Evolutionary conservation across 768 basidiomycete species (phyloP), one percentile per base, ranked within the genome.

Genomic region (Mycena rebaudengoi): DNA sequence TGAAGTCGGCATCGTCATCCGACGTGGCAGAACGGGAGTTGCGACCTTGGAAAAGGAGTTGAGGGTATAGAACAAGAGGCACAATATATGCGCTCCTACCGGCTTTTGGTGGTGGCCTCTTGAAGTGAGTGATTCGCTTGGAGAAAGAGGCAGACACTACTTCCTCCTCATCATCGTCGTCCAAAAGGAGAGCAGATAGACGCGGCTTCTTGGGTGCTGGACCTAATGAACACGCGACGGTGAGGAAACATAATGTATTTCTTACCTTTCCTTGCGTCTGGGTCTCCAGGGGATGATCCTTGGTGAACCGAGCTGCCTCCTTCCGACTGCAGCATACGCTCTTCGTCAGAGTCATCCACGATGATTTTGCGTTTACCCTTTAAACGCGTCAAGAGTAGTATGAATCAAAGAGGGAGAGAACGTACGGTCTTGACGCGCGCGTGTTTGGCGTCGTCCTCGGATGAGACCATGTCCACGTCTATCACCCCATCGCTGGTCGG

Each of bases 261-360:
- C 45, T 30, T 5, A 49, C 80, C 74, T 70, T 79, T 76, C 25
- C 71, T 71, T 13, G 68, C 68, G 41, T 46, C 25, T 78, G 72
- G 11, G 73, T 71, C 21, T 39, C 37, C 37, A 4, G 83, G 83
- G 6, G 83, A 83, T 14, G 83, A 82, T 25, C 45, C 62, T 45
- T 35, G 69, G 49, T 72, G 61, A 65, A 73, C 51, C 66, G 74
- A 66, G 58, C 65, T 64, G 67, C 66, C 60, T 70, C 76, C 66
- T n/a, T n/a, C n/a, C n/a, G n/a, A n/a, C 64, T 72, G 59, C 65
- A n/a, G 75, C 59, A 65, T 73, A 67, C 44, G 71, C 66, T 90
- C 89, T n/a, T 90, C 88, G 58, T 94, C 92, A 1, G 91, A 92
- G 66, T 92, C 91, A 11, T 84, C 85, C 23, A 88, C 69, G 23